Base-by-base conservation (phyloP, 305 asterid species). In the Caryopteris hybrid region DNA sequence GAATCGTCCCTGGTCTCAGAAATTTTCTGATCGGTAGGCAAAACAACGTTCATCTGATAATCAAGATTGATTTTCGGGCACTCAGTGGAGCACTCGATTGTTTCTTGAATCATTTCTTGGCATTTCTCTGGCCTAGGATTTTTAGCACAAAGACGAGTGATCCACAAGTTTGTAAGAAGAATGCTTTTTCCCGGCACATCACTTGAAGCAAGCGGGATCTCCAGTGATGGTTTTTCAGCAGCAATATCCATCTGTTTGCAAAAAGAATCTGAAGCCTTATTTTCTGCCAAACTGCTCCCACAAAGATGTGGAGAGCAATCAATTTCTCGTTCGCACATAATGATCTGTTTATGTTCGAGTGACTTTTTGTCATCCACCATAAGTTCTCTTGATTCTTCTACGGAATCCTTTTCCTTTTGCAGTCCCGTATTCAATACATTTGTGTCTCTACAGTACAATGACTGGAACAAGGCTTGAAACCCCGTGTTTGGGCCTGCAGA, bases 401-500 rank as follows among this genome's bases (percentile, higher is more conserved):
- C 7, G 20, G 76, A 56, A 16, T 50, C 47, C 31, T 74, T 60
- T 56, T 68, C 82, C 55, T 60, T 69, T n/a, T 58, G 18, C 1
- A 13, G 60, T 73, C 64, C 76, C 29, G 57, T 10, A 61, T 72
- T 79, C 18, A 59, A 21, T 14, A 57, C 46, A 62, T 62, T 82
- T 6, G 76, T 9, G 57, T 58, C 69, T 58, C 68, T 47, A 69
- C 77, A 29, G 66, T 71, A 77, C 22, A 86, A 71, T 6, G 97
- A 84, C 81, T 80, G 86, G 16, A 90, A 86, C 38, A 84, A 47
- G 51, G 85, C 50, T 61, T 72, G 87, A 46, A 84, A 84, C 33
- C 93, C 90, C 51, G 38, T 71, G 45, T 34, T 64, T 46, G n/a
- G 71, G 79, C 58, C 72, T 33, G 47, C 34, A 18, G 77, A 63